Evolutionary conservation across 371 early-diverging fungal genomes (phyloP), one percentile per base, ranked within the genome.

Genomic region (Rhizopus stolonifer): DNA sequence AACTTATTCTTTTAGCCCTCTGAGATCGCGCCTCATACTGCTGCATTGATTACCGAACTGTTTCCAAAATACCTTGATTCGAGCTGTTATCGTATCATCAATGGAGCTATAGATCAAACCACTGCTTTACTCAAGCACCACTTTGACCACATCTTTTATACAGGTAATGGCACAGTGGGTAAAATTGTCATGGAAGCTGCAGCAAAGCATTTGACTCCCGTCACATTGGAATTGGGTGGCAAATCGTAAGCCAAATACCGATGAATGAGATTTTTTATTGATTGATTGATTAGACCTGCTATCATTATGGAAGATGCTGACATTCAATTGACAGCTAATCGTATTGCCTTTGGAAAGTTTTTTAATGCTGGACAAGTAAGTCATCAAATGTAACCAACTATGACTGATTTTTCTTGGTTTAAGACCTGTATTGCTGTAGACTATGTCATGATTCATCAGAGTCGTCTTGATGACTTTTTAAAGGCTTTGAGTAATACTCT

Each of bases 111-210:
- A 2, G 76, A 80, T 8, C 89, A 93, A 71, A 85, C 94, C 4
- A 88, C 92, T 0, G 71, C 54, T 26, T 67, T 96, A 58, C 76
- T 96, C 24, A 74, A 75, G 40, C 60, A 84, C 49, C 68, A 70
- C 55, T 92, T 86, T 56, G 91, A 94, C 65, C 89, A 91, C 61
- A 92, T 91, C 69, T 89, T 91, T 44, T 96, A 90, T 67, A 96
- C 96, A 10, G 96, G 96, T 54, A 87, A 81, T 60, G 78, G 82
- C 21, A 24, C 47, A 4, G 93, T 96, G 7, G 96, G 86, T 51
- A 84, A 82, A 61, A 80, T 94, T 29, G 79, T 93, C 25, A 86
- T 87, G 79, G 60, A 55, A 29, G 91, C 92, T 5, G 93, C 92
- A 10, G 75, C 89, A 17, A 73, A 87, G 55, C 70, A 86, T 52